Base-by-base conservation (phyloP, 2,329 filamentous ascomycete genomes). In the Monosporascus ibericus region DNA sequence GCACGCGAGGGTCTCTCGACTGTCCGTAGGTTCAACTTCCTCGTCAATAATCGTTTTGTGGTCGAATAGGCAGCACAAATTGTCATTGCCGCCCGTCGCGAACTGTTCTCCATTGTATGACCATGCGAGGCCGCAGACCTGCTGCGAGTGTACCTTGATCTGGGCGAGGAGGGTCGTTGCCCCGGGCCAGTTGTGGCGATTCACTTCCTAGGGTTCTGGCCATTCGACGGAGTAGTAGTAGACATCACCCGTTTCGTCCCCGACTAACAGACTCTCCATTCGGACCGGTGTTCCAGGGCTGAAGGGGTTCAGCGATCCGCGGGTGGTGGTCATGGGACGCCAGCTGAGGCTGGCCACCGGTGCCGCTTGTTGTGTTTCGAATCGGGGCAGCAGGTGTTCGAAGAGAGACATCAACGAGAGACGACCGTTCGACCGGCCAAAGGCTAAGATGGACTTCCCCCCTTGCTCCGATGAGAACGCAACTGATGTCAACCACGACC, bases 51-150 rank as follows among this genome's bases (percentile, higher is more conserved):
- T 73, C 40, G 81, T 78, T 47, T 79, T 76, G 3, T 81, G 79
- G 50, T 92, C 82, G 67, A 95, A 96, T 2, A 97, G 76, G 60
- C 85, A 88, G 64, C 92, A 95, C 3, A 84, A 70, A 64, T 97
- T 96, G 73, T 99, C 94, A 65, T 99, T 97, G 24, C 89, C 90
- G 6, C 94, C 92, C 5, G 89, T 91, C 15, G 90, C 90, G 66
- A 99, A 92, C 37, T 85, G 78, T 3, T 78, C 77, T 3, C 90
- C 90, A 62, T 89, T 83, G 3, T 76, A 74, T 3, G 90, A 92
- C 90, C 92, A 97, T 3, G 88, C 81, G n/a, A 99, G 75, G 1
- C 92, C 92, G 63, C 94, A 99, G 51, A 99, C 86, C 65, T 97
- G 92, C 69, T 96, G 91, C 48, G 78, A 82, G 66, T 97, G 92